These are phyloP conservation scores for Saccharum spontaneum DNA, from an alignment of 176 grass and related monocot species.

Conservation along the genomic window DNA sequence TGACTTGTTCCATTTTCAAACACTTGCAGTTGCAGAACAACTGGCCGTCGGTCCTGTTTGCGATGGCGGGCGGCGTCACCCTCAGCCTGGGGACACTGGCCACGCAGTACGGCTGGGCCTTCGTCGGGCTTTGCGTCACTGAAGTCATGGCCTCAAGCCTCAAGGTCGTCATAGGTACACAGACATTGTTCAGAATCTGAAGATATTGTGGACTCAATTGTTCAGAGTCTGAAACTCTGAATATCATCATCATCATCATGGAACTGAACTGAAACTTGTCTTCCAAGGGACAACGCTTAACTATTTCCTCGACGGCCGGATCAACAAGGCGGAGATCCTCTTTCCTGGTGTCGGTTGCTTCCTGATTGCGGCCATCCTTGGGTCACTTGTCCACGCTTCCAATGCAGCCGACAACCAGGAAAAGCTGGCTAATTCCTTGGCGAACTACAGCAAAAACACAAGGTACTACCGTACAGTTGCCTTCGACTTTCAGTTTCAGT, in stretches of 20 bases:
- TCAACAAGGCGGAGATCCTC: slow-evolving; percentile 89
- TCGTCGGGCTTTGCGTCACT: slow-evolving; percentile 78
- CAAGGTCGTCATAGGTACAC: slow-evolving; percentile 80
- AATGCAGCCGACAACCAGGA: slow-evolving; percentile 85
- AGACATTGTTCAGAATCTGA: neutral
- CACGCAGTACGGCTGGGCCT: slow-evolving; percentile 95
- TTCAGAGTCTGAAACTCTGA: neutral
- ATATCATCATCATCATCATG: neutral
- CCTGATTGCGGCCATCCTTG: slow-evolving; percentile 80
- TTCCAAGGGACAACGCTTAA: slow-evolving; percentile 86
- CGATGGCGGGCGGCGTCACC: slow-evolving; percentile 70
- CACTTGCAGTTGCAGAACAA: slow-evolving; percentile 47
- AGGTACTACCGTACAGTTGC: too few relatives aligned
- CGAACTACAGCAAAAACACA: slow-evolving; percentile 18
- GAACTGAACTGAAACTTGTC: neutral
- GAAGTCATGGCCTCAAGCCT: slow-evolving; percentile 92
- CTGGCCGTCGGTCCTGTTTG: slow-evolving; percentile 81
- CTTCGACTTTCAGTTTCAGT: too few relatives aligned
- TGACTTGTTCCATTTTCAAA: neutral
- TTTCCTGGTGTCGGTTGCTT: slow-evolving; percentile 90
- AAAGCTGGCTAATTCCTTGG: slow-evolving; percentile 59
- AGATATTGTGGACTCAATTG: neutral
- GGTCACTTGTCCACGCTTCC: slow-evolving; percentile 86
- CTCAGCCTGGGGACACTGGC: slow-evolving; percentile 85
- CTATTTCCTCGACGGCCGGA: slow-evolving; percentile 84